Base-by-base conservation (phyloP, 805 yeast genomes). In the Lachancea dasiensis region DNA sequence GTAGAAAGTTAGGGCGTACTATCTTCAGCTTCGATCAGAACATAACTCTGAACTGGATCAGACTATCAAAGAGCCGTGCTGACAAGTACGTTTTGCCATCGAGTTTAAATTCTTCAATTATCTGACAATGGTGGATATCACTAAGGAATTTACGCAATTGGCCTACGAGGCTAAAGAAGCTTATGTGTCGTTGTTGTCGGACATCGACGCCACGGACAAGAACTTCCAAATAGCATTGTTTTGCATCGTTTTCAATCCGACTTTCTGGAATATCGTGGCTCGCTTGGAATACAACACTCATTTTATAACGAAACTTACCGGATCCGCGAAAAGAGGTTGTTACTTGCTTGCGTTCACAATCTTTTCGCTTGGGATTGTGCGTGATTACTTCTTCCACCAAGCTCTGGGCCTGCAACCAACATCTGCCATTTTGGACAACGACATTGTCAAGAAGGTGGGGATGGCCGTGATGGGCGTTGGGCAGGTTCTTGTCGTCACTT, bases 231-330 rank as follows among this genome's bases (percentile, higher is more conserved):
- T 65, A 41, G 75, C 90, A 4, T 57, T 85, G 20, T 72, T 69
- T 6, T 74, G 83, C 21, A 83, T 92, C 50, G 78, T 80, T 11
- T 89, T 92, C 74, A 92, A 92, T 60, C 98, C 98, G 13, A 74
- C 84, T 22, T 90, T 89, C 58, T 92, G 98, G 98, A 92, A 92
- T 60, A 72, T 82, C 41, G 94, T 76, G 16, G 98, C 98, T 5
- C 73, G 97, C 50, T 52, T 75, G 48, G 97, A 92, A 58, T 86
- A 86, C 69, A 75, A 76, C 43, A 77, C 85, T 11, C 82, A 83
- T 48, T 52, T 82, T 37, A 63, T 90, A 38, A 85, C 97, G 15
- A 86, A 81, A 51, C 44, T 84, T 15, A 72, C 82, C 1, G 81
- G 84, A 21, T 80, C 85, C 17, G 68, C 79, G 26, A 75, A 70